Conservation (phyloP, 2,329 filamentous ascomycete genomes). For the Canariomyces notabilis region DNA sequence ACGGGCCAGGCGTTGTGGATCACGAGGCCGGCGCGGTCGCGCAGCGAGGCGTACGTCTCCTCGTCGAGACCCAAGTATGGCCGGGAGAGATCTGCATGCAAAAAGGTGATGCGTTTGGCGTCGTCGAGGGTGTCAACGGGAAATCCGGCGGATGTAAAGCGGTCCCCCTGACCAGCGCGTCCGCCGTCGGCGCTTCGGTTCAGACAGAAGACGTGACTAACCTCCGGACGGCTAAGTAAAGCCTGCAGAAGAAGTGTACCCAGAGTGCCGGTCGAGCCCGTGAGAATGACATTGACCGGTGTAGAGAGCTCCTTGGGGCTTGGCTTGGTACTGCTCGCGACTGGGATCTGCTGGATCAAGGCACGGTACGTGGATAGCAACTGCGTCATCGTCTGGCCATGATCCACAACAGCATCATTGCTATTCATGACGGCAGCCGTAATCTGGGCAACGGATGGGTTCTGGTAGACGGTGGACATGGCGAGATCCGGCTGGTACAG, state of each 20-base stretch:
- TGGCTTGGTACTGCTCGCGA: not conserved
- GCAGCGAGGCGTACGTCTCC: not conserved
- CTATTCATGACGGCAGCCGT: not conserved
- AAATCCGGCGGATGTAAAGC: not conserved
- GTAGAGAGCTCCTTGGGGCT: not conserved
- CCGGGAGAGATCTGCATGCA: not conserved
- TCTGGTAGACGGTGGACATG: conserved; percentile 1
- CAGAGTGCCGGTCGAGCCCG: conserved; percentile 10
- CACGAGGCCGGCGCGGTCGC: not conserved
- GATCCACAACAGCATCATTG: not conserved
- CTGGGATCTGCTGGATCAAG: not conserved
- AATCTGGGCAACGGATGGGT: conserved; percentile 1
- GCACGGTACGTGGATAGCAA: not conserved
- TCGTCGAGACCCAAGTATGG: conserved; percentile 1
- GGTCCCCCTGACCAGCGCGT: not conserved
- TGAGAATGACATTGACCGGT: conserved; percentile 6
- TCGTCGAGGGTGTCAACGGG: not conserved
- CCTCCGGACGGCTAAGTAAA: not conserved
- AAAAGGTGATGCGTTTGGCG: conserved; percentile 1
- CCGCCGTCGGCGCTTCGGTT: conserved; percentile 4
- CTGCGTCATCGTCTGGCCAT: not conserved
- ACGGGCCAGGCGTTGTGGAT: conserved; percentile 15
- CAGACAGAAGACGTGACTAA: conserved; percentile 9
- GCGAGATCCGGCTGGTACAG: not conserved
- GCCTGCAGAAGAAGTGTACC: conserved; percentile 5